A percentile compares a stretch with the other conserved stretches of the same genome.
Evolutionary conservation across 208 protist genomes (phyloP).

Genomic region (Crithidia sp.): DNA sequence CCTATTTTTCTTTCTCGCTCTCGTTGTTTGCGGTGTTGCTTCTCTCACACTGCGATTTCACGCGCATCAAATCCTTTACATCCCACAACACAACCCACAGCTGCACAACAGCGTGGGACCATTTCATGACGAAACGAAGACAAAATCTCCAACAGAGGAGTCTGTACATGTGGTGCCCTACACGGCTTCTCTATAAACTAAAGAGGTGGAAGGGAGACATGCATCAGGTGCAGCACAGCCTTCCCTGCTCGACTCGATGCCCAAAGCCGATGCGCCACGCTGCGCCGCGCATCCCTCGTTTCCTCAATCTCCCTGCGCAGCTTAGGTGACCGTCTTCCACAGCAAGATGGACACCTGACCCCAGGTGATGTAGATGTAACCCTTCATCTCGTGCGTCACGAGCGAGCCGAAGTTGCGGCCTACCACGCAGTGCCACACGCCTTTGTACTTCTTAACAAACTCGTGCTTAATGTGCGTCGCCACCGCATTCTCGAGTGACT

Average conservation of each 20-base stretch:
- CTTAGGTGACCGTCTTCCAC: slow-evolving; percentile 92
- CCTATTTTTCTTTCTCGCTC: no score
- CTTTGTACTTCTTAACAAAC: slow-evolving; percentile 90
- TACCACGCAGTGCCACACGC: slow-evolving; percentile 99
- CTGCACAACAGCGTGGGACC: no score
- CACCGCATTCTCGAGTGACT: slow-evolving; percentile 79
- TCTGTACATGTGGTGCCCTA: background rate
- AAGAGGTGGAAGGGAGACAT: background rate
- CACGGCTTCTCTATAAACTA: background rate
- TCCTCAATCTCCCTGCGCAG: background rate
- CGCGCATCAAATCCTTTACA: background rate
- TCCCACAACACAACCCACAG: background rate
- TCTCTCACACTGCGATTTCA: no score
- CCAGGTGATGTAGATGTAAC: slow-evolving; percentile 99
- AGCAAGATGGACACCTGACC: slow-evolving; percentile 98
- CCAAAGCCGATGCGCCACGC: no score
- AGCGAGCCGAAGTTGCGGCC: slow-evolving; percentile 99
- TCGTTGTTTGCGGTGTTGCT: no score
- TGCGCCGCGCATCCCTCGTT: no score
- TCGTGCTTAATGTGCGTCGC: slow-evolving; percentile 88
- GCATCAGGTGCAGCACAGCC: background rate
- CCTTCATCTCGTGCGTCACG: slow-evolving; percentile 99
- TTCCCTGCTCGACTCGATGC: background rate
- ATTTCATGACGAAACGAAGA: no score
- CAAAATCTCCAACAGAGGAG: slow-evolving; percentile 1